A percentile compares a stretch with the other conserved stretches of the same genome.
Conservation (phyloP, 176 grass and related monocot species). For the Carex parvula region DNA sequence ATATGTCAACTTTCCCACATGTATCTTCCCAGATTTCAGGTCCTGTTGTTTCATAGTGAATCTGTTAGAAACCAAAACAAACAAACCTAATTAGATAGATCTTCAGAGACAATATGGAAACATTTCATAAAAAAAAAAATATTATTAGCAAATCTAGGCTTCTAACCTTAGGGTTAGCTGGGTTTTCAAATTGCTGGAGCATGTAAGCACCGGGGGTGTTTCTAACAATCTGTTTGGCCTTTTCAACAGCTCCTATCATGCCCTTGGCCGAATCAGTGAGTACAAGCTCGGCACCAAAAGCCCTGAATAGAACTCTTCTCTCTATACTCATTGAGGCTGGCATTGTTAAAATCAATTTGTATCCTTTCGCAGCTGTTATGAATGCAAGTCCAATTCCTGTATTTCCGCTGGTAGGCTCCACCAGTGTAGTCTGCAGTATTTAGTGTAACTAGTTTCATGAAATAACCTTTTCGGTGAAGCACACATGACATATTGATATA, state of each 20-base stretch:
- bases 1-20: slow-evolving; percentile 84
- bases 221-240: slow-evolving; percentile 81
- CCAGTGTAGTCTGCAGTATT: slow-evolving; percentile 57
- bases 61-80: slow-evolving; percentile 40
- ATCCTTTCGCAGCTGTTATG: slow-evolving; percentile 86
- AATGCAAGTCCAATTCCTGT: slow-evolving; percentile 96
- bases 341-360: slow-evolving; percentile 92
- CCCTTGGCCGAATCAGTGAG: slow-evolving; percentile 88
- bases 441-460: background rate
- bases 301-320: slow-evolving; percentile 81
- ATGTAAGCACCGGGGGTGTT: slow-evolving; percentile 79
- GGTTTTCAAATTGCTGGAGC: slow-evolving; percentile 97
- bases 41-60: slow-evolving; percentile 92
- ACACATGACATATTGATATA: background rate
- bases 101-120: background rate
- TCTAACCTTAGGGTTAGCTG: slow-evolving; percentile 86
- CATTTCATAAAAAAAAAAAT: background rate
- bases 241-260: slow-evolving; percentile 89
- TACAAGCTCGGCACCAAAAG: slow-evolving; percentile 88
- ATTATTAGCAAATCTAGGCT: background rate
- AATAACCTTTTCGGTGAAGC: background rate
- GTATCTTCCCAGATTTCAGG: slow-evolving; percentile 99
- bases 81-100: background rate
- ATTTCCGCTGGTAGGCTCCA: slow-evolving; percentile 94
- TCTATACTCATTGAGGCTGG: slow-evolving; percentile 95